phyloP scores from a whole-genome alignment of 1,284 basidiomycete genomes.

The Pseudozyma hubeiensis region DNA sequence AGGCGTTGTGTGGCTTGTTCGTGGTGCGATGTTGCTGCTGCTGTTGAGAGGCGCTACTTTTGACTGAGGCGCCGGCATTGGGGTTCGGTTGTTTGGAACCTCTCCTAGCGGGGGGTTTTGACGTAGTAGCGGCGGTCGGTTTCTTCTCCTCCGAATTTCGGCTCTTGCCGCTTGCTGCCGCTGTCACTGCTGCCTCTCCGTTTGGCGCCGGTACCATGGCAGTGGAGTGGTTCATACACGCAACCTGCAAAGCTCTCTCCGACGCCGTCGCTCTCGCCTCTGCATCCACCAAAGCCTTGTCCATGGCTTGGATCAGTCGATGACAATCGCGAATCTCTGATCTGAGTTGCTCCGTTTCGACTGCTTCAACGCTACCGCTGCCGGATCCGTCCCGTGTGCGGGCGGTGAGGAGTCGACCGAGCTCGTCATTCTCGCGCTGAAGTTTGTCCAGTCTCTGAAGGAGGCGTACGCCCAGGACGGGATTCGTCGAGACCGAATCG shows the following conservation, averaged over 20 bases:
- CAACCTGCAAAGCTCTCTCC: conserved; percentile 36
- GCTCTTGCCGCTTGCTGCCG: neutral
- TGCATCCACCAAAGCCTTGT: conserved; percentile 24
- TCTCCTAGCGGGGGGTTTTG: neutral
- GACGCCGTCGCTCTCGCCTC: conserved; percentile 16
- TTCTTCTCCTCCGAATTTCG: neutral
- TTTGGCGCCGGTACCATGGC: conserved; percentile 16
- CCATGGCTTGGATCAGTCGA: conserved; percentile 33
- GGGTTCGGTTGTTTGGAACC: neutral
- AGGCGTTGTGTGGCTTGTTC: neutral
- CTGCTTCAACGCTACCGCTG: neutral
- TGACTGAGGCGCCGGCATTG: neutral
- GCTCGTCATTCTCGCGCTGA: conserved; percentile 47
- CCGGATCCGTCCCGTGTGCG: neutral
- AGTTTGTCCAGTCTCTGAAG: conserved; percentile 47
- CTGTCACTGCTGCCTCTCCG: neutral
- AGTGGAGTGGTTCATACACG: conserved; percentile 37
- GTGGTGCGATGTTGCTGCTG: conserved; percentile 10
- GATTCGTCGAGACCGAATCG: conserved; percentile 5
- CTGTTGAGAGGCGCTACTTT: neutral
- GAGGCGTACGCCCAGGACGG: conserved; percentile 49
- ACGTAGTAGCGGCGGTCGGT: neutral
- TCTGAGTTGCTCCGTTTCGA: conserved; percentile 3
- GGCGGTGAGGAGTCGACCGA: conserved; percentile 28
- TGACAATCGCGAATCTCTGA: conserved; percentile 33